A percentile compares a stretch with the other conserved stretches of the same genome.
phyloP scores from a whole-genome alignment of 352 stramenopile species.

The Pythium oligandrum region DNA sequence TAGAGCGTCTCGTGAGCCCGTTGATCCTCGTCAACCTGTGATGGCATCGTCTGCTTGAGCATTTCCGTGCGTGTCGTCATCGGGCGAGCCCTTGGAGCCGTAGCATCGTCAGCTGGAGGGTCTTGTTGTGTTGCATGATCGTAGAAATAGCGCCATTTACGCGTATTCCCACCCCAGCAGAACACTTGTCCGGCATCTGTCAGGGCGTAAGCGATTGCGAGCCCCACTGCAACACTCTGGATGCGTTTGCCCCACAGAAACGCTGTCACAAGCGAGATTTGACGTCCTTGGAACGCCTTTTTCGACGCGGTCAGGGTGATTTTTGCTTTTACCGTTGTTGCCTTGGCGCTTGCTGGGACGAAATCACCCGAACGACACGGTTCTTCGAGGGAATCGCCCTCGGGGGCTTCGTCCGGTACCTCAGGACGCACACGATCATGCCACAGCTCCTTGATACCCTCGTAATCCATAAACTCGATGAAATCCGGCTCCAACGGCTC shows the following conservation, averaged over 20 bases:
- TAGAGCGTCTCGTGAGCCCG: constrained; percentile 25
- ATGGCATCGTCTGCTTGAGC: constrained; percentile 47
- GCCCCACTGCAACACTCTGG: constrained; percentile 40
- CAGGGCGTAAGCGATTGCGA: constrained; percentile 51
- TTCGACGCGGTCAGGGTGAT: constrained; percentile 34
- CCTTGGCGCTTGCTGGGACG: neutral
- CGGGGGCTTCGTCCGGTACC: neutral
- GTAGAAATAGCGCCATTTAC: constrained; percentile 71
- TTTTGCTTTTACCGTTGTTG: constrained; percentile 16
- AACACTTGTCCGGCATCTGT: constrained; percentile 69
- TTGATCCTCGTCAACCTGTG: constrained; percentile 34
- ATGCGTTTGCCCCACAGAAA: constrained; percentile 77
- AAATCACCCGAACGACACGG: neutral
- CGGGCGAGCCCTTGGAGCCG: constrained; percentile 3
- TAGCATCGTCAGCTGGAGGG: neutral
- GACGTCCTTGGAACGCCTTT: constrained; percentile 39
- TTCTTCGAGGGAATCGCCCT: neutral
- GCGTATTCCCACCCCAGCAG: constrained; percentile 72
- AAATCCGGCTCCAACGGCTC: constrained; percentile 52
- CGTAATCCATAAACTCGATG: constrained; percentile 74
- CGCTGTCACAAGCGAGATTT: constrained; percentile 58
- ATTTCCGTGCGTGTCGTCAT: constrained; percentile 61
- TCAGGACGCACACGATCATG: constrained; percentile 40
- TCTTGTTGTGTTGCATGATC: constrained; percentile 14
- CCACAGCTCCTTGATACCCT: constrained; percentile 48